Percentiles rank a stretch among this genome's conserved stretches.
phyloP scores from a whole-genome alignment of 768 basidiomycete species.

The Termitomyces eurrhizus region DNA sequence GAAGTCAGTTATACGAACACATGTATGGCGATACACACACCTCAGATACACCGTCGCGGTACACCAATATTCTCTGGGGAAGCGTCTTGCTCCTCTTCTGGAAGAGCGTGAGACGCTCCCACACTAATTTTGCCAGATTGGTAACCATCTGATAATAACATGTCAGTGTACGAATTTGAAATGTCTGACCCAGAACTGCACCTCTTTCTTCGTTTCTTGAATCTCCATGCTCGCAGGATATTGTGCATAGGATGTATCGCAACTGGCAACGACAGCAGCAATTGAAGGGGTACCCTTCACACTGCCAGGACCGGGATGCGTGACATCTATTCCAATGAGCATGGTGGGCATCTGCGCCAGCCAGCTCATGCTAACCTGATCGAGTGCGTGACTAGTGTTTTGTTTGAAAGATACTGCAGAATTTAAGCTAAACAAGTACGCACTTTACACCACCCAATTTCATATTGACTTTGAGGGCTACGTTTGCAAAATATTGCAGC shows the following conservation, averaged over 20 bases:
- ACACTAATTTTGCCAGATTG: conserved; percentile 60
- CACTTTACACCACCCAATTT: conserved; percentile 82
- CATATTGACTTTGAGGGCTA: conserved; percentile 78
- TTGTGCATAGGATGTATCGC: conserved; percentile 59
- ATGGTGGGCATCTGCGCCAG: conserved; percentile 61
- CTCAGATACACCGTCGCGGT: conserved; percentile 82
- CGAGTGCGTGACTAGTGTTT: conserved; percentile 37
- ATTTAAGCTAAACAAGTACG: conserved; percentile 14
- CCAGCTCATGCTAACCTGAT: conserved; percentile 55
- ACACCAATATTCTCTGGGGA: conserved; percentile 67
- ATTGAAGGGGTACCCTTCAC: conserved; percentile 75
- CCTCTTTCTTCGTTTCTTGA: conserved; percentile 77
- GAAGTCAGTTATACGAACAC: not conserved
- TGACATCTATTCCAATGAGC: conserved; percentile 81
- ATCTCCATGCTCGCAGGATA: conserved; percentile 73
- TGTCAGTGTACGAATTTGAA: not conserved
- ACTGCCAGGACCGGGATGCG: conserved; percentile 76
- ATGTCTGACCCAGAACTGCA: conserved; percentile 19
- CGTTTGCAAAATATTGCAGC: conserved; percentile 71
- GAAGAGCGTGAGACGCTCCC: conserved; percentile 59
- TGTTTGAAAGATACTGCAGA: not conserved
- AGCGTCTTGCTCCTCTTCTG: conserved; percentile 41
- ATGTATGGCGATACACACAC: conserved; percentile 25
- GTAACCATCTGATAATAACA: conserved; percentile 61
- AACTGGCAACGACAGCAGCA: conserved; percentile 80